Conservation (phyloP, 495 filamentous ascomycete species). For the Glonium stellatum region DNA sequence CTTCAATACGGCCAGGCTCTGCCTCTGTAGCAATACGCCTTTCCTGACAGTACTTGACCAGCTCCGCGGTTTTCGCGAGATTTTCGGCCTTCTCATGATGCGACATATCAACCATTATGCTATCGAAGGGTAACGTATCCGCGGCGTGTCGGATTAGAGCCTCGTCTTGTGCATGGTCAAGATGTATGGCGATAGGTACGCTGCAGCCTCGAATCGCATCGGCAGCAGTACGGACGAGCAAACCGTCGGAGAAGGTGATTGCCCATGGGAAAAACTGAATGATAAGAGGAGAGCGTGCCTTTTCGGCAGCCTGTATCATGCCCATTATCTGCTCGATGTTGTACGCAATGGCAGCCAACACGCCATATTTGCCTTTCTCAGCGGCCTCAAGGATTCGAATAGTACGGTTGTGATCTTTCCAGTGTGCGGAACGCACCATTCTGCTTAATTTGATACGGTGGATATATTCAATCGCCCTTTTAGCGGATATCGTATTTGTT, state of each 20-base stretch:
- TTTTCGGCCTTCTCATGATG: slow-evolving; percentile 32
- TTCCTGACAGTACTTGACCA: slow-evolving; percentile 27
- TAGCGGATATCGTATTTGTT: no score
- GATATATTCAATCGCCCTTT: no score
- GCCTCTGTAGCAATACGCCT: slow-evolving; percentile 30
- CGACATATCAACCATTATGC: slow-evolving; percentile 32
- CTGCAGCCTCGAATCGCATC: slow-evolving; percentile 17
- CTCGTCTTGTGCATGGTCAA: slow-evolving; percentile 26
- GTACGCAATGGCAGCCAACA: slow-evolving; percentile 11
- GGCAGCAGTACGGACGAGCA: slow-evolving; percentile 23
- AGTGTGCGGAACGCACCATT: no score
- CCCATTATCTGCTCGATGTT: slow-evolving; percentile 23
- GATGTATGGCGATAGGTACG: slow-evolving; percentile 28
- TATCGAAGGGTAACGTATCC: slow-evolving; percentile 20
- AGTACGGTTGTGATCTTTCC: slow-evolving; percentile 16
- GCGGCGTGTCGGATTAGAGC: slow-evolving; percentile 22
- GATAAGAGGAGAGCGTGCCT: slow-evolving; percentile 13
- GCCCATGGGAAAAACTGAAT: slow-evolving; percentile 21
- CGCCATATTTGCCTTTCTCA: slow-evolving; percentile 11
- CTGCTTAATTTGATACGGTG: no score
- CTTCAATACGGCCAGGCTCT: slow-evolving; percentile 32
- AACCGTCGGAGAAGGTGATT: slow-evolving; percentile 16
- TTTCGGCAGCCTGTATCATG: slow-evolving; percentile 15
- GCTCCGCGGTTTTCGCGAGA: slow-evolving; percentile 20
- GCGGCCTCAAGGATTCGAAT: slow-evolving; percentile 14